phyloP scores from a whole-genome alignment of 208 protist species.

The Crithidia expoeki region DNA sequence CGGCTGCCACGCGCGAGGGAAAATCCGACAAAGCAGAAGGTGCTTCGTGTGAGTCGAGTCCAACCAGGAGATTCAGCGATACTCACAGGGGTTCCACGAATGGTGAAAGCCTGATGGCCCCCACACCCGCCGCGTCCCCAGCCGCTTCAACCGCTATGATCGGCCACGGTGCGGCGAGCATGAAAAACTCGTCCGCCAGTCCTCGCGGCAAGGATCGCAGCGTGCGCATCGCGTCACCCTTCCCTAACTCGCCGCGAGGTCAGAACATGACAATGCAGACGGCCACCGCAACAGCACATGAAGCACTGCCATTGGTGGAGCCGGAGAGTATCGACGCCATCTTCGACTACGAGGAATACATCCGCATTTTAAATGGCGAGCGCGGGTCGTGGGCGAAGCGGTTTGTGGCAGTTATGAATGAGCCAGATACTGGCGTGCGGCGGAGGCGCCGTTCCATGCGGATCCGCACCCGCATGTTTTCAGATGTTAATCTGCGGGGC shows the following conservation, averaged over 20 bases:
- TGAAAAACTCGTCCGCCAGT: neutral
- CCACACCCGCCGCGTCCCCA: neutral
- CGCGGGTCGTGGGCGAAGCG: constrained; percentile 15
- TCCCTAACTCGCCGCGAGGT: neutral
- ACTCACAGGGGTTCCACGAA: neutral
- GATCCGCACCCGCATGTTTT: constrained; percentile 1
- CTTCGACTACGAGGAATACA: constrained; percentile 80
- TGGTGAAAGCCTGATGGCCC: neutral
- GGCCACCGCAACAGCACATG: neutral
- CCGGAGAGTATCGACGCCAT: constrained; percentile 70
- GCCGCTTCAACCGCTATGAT: neutral
- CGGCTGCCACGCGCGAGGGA: neutral
- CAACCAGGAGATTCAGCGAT: neutral
- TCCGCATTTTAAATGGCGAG: constrained; percentile 38
- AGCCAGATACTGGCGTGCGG: neutral
- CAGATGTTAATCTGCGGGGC: constrained; percentile 5
- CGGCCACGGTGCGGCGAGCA: no score
- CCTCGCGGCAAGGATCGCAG: constrained; percentile 10
- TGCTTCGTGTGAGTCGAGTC: neutral
- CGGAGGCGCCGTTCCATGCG: neutral
- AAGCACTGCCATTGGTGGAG: neutral
- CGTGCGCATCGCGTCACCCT: constrained; percentile 10
- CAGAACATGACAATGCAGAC: constrained; percentile 4
- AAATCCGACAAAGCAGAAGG: neutral
- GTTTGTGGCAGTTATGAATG: constrained; percentile 3